These are phyloP conservation scores for Rhodotorula sp. DNA, from an alignment of 1,284 basidiomycete genomes.

Conservation along the genomic window DNA sequence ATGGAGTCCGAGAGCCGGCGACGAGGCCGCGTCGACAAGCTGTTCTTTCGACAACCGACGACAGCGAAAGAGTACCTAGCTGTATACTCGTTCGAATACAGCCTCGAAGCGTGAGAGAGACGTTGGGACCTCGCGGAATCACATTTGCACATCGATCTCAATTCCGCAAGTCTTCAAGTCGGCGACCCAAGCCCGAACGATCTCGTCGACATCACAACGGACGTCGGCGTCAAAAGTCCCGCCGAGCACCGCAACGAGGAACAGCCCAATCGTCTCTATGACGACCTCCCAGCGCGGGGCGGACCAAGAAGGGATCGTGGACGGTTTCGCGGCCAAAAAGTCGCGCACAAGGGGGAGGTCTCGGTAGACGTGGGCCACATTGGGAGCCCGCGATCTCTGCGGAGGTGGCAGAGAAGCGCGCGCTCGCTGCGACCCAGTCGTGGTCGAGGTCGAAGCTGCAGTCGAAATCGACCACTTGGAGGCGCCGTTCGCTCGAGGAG, in stretches of 20 bases:
- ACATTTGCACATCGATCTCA: not conserved
- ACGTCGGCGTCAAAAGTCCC: constrained; percentile 20
- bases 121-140: too few species aligned
- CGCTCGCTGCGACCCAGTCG: not conserved
- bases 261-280: constrained; percentile 9
- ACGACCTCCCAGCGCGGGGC: constrained; percentile 28
- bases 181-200: constrained; percentile 9
- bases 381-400: not conserved
- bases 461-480: too few species aligned
- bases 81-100: not conserved
- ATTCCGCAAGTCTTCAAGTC: constrained; percentile 15
- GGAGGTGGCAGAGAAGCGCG: not conserved
- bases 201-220: constrained; percentile 3
- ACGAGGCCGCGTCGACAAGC: not conserved
- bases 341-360: not conserved
- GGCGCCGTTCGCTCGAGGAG: too few species aligned
- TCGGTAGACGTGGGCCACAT: not conserved
- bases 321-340: not conserved
- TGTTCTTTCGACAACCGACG: not conserved
- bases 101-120: not conserved
- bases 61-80: not conserved
- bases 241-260: constrained; percentile 17
- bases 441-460: too few species aligned
- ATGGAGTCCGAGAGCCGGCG: not conserved
- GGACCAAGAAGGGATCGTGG: constrained; percentile 13